phyloP scores from a whole-genome alignment of 305 asterid species.

The Fraxinus floribunda region DNA sequence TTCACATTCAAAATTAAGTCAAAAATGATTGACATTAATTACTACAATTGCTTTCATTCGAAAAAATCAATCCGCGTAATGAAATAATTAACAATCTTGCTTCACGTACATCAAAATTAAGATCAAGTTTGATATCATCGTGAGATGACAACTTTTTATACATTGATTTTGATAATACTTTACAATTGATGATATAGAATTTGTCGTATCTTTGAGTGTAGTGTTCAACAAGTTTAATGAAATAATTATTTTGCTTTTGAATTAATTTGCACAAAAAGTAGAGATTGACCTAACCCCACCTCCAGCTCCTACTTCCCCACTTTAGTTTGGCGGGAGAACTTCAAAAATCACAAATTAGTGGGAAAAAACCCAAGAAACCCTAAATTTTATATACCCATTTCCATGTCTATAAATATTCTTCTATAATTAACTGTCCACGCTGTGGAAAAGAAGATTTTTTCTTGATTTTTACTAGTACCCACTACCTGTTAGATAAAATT shows the following conservation, averaged over 20 bases:
- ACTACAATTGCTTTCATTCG: too few species aligned
- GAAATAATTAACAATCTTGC: too few species aligned
- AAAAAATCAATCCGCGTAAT: too few species aligned
- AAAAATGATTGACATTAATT: too few species aligned
- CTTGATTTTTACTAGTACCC: not conserved
- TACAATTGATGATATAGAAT: too few species aligned
- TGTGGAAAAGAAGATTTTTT: not conserved
- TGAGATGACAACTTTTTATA: too few species aligned
- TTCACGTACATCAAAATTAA: too few species aligned
- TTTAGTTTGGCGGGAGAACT: conserved; percentile 54
- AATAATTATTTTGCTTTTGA: not conserved
- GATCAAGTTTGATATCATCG: too few species aligned
- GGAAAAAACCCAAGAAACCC: conserved; percentile 23
- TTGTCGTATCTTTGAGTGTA: too few species aligned
- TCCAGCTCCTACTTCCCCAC: conserved; percentile 28
- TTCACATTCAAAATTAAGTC: too few species aligned
- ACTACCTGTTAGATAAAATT: conserved; percentile 51
- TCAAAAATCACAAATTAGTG: conserved; percentile 34
- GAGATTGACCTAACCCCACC: not conserved
- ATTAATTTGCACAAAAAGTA: not conserved
- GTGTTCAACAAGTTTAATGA: too few species aligned
- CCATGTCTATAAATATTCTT: not conserved
- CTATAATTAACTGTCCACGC: not conserved
- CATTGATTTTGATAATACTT: too few species aligned
- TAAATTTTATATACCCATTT: conserved; percentile 5